A percentile compares a stretch with the other conserved stretches of the same genome.
phyloP scores from a whole-genome alignment of 371 early-diverging fungal species.

The Smittium culicis region DNA sequence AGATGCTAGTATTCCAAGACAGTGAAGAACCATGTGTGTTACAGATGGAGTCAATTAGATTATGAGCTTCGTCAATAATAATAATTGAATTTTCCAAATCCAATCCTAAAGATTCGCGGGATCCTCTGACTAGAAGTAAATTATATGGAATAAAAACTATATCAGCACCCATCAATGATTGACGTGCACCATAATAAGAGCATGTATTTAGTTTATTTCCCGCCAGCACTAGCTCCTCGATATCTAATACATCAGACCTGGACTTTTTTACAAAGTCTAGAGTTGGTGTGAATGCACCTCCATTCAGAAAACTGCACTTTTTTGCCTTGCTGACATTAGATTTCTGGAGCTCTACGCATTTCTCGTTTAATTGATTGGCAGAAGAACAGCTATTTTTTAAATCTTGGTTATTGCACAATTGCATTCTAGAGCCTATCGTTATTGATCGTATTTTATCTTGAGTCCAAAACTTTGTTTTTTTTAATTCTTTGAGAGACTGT shows the following conservation, averaged over 20 bases:
- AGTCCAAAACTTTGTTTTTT: conserved; percentile 57
- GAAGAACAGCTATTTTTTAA: conserved; percentile 29
- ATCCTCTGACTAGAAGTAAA: conserved; percentile 52
- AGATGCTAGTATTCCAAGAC: conserved; percentile 34
- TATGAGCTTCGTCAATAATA: conserved; percentile 86
- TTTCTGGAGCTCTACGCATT: conserved; percentile 63
- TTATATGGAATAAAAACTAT: conserved; percentile 81
- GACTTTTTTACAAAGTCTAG: conserved; percentile 46
- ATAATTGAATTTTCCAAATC: conserved; percentile 55
- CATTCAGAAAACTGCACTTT: conserved; percentile 40
- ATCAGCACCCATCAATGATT: conserved; percentile 42
- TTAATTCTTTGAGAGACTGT: conserved; percentile 78
- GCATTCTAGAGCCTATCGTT: conserved; percentile 72
- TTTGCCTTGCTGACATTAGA: conserved; percentile 2
- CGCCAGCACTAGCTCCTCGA: conserved; percentile 64
- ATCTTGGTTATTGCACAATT: conserved; percentile 61
- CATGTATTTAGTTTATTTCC: conserved; percentile 53
- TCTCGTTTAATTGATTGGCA: conserved; percentile 53
- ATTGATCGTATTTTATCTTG: conserved; percentile 39
- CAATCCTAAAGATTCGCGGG: conserved; percentile 66
- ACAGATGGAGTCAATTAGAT: conserved; percentile 54
- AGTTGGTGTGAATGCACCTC: conserved; percentile 31
- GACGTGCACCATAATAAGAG: conserved; percentile 82
- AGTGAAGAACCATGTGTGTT: conserved; percentile 39
- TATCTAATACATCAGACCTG: conserved; percentile 48